phyloP scores from a whole-genome alignment of 371 early-diverging fungal species.

The Mortierella sp. region DNA sequence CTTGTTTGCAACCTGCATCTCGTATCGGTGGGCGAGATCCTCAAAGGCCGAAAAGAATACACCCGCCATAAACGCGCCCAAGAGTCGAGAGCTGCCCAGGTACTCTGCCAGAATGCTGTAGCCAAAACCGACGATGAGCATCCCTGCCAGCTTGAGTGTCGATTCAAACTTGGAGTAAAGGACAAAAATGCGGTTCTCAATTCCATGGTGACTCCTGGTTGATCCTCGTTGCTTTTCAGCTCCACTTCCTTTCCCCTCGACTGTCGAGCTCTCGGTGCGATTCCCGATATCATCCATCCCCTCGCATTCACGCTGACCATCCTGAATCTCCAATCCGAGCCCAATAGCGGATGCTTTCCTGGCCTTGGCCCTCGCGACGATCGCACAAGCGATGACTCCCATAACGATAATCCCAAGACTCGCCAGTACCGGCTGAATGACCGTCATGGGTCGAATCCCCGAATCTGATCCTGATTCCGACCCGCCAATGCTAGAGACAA shows the following conservation, averaged over 20 bases:
- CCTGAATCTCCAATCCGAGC: not conserved
- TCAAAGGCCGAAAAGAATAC: slow-evolving; percentile 34
- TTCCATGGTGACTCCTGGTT: not conserved
- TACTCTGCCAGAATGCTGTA: slow-evolving; percentile 51
- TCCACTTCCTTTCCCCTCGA: not conserved
- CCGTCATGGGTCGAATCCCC: slow-evolving; percentile 23
- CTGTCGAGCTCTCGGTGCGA: not conserved
- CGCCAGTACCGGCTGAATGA: slow-evolving; percentile 30
- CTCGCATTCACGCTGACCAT: not conserved
- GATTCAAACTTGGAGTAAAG: slow-evolving; percentile 7
- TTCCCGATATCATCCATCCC: not conserved
- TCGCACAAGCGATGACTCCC: slow-evolving; percentile 18
- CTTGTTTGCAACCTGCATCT: slow-evolving; percentile 8
- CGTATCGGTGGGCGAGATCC: not conserved
- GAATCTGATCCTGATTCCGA: not conserved
- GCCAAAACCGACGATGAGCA: slow-evolving; percentile 20
- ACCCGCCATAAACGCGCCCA: slow-evolving; percentile 41
- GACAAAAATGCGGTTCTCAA: not conserved
- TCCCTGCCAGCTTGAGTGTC: slow-evolving; percentile 20
- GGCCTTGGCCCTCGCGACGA: slow-evolving; percentile 3
- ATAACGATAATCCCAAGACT: slow-evolving; percentile 35
- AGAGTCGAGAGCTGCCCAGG: slow-evolving; percentile 40
- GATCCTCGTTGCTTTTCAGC: not conserved
- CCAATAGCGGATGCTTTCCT: not conserved
- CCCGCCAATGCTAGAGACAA: slow-evolving; percentile 28